Conservation (phyloP, 176 grass and related monocot species). For the Chrysopogon serrulatus region DNA sequence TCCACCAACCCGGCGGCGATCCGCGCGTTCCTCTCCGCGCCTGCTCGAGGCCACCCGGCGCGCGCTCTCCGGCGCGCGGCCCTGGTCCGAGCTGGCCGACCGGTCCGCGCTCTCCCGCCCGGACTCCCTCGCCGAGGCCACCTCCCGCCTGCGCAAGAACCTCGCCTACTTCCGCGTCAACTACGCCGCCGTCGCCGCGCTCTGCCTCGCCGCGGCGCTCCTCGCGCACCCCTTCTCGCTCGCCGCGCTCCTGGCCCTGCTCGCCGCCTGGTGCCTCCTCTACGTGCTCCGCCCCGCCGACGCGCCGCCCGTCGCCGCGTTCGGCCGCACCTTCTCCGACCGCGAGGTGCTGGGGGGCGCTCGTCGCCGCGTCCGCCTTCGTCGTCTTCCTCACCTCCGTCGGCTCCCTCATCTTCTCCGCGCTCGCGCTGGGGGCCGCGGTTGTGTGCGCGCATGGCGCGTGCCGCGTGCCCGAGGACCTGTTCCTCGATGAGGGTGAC, state of each 20-base stretch:
- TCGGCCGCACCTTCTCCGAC: constrained; percentile 57
- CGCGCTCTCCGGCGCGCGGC: constrained; percentile 33
- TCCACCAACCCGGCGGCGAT: not conserved
- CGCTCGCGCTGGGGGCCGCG: constrained; percentile 41
- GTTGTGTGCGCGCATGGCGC: constrained; percentile 60
- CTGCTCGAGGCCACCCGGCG: constrained; percentile 16
- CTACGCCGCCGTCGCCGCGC: constrained; percentile 47
- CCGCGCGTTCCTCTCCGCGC: constrained; percentile 20
- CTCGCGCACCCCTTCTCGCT: constrained; percentile 52
- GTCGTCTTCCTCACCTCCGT: constrained; percentile 74
- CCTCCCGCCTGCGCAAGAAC: constrained; percentile 62
- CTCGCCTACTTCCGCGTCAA: constrained; percentile 87
- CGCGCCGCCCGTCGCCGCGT: constrained; percentile 36
- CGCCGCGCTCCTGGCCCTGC: constrained; percentile 41
- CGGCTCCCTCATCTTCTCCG: constrained; percentile 65
- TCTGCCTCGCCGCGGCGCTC: constrained; percentile 43
- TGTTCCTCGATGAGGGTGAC: constrained; percentile 44
- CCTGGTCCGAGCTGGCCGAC: constrained; percentile 8
- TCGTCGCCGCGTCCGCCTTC: constrained; percentile 48
- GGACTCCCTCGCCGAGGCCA: constrained; percentile 32
- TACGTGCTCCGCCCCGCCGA: constrained; percentile 62
- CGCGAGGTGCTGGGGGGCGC: constrained; percentile 38
- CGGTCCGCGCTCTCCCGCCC: not conserved
- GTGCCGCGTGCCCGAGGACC: constrained; percentile 52
- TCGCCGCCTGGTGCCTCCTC: constrained; percentile 59